phyloP scores from a whole-genome alignment of 2,329 filamentous ascomycete species.

The Neurospora sp. region DNA sequence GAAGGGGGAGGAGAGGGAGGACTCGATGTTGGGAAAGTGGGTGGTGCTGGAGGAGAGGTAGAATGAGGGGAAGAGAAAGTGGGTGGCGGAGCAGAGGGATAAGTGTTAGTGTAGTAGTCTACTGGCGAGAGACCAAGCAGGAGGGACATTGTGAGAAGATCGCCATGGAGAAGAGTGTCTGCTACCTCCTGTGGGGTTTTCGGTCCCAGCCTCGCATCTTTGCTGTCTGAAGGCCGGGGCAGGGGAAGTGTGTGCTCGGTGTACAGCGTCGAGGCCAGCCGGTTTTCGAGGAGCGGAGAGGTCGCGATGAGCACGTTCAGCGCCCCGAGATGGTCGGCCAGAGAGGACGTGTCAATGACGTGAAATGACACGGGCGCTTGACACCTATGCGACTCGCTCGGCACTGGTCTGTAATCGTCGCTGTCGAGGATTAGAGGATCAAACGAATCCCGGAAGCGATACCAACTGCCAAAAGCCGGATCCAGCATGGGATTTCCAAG shows the following conservation, averaged over 20 bases:
- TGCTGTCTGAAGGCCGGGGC: conserved; percentile 31
- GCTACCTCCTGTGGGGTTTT: neutral
- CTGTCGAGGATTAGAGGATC: conserved; percentile 31
- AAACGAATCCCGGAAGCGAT: conserved; percentile 22
- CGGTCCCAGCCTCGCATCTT: conserved; percentile 39
- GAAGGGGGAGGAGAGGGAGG: neutral
- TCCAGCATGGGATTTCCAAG: neutral
- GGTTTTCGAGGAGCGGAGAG: conserved; percentile 32
- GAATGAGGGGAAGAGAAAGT: neutral
- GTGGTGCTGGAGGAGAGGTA: neutral
- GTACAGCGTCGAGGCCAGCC: conserved; percentile 33
- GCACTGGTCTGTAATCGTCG: conserved; percentile 25
- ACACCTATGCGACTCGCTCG: neutral
- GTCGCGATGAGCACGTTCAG: conserved; percentile 36
- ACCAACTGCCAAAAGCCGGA: conserved; percentile 14
- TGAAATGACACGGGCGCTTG: conserved; percentile 35
- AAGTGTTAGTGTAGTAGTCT: conserved; percentile 8
- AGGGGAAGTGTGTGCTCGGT: conserved; percentile 33
- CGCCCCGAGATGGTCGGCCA: conserved; percentile 32
- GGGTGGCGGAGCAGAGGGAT: neutral
- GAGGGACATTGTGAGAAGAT: neutral
- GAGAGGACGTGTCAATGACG: conserved; percentile 42
- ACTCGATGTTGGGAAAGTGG: neutral
- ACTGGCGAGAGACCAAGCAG: conserved; percentile 5
- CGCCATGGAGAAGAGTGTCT: neutral